Base-by-base conservation (phyloP, 257 asterid species). In the Plantago ovata region DNA sequence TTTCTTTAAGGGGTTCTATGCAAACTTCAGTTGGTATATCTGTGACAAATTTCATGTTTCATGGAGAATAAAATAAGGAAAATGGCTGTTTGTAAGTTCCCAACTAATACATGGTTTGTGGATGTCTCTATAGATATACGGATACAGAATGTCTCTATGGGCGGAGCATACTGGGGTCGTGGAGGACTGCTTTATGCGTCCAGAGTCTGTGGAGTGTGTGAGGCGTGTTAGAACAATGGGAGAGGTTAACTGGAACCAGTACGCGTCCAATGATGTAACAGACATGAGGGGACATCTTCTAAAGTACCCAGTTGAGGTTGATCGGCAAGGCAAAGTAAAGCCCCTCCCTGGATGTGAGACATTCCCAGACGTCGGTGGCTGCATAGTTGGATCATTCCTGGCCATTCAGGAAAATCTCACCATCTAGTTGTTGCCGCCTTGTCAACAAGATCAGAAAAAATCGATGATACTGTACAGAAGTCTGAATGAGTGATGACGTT, bases 131-230 rank as follows among this genome's bases (percentile, higher is more conserved):
- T 58, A 93, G 98, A 73, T 93, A 53, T 82, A 89, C 56, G 97
- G 94, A 64, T 93, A 89, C 61, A 73, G 98, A 67, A 93, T 93
- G 97, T 93, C 98, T 6, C 76, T 93, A 38, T 93, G 98, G 98
- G 98, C 98, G 0, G 98, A 93, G 77, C 98, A 93, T 72, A 72
- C 88, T 15, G 98, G 95, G 38, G 72, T 79, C 23, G 59, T 88
- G 46, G 98, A 93, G 73, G 97, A 93, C 43, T 82, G 91, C 75
- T 93, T 77, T 56, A 77, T 87, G 23, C 64, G 76, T 46, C 95
- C 98, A 0, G 97, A 93, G 60, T 82, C 97, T 4, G 14, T 93
- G 39, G 97, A 88, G 70, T 93, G 97, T n/a, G 95, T 80, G 1
- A 70, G 95, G 39, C 81, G 91, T 16, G 89, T 93, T 11, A 88